Percentiles rank a stretch among this genome's conserved stretches.
Evolutionary conservation across 805 yeast species (phyloP).

Genomic region (Candida coleopterorum): DNA sequence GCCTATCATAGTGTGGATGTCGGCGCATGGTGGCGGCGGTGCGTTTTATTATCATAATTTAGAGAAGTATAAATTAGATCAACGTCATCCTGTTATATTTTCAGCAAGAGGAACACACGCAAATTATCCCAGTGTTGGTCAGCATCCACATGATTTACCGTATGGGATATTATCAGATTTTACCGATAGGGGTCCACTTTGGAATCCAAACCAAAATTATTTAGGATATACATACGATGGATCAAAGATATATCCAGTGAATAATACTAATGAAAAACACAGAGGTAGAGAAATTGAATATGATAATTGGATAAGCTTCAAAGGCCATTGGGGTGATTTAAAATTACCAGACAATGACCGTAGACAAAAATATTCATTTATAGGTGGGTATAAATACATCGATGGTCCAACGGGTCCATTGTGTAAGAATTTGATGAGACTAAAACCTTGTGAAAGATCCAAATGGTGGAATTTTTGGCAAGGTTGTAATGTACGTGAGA

Average conservation of each 20-base stretch:
- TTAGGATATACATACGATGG: slow-evolving; percentile 81
- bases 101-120: slow-evolving; percentile 97
- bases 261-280: slow-evolving; percentile 38
- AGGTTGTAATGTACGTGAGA: slow-evolving; percentile 73
- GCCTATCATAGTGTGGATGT: slow-evolving; percentile 90
- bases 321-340: slow-evolving; percentile 91
- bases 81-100: slow-evolving; percentile 66
- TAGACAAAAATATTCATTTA: slow-evolving; percentile 81
- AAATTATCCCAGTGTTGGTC: slow-evolving; percentile 92
- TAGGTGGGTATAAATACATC: slow-evolving; percentile 79
- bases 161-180: slow-evolving; percentile 86
- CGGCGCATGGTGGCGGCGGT: slow-evolving; percentile 97
- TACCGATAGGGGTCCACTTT: slow-evolving; percentile 90
- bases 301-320: slow-evolving; percentile 74
- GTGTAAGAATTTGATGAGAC: slow-evolving; percentile 65
- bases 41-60: slow-evolving; percentile 76
- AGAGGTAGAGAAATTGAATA: slow-evolving; percentile 49
- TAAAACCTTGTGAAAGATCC: slow-evolving; percentile 71
- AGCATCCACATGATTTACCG: slow-evolving; percentile 93
- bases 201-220: slow-evolving; percentile 88
- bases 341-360: slow-evolving; percentile 62
- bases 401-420: slow-evolving; percentile 94
- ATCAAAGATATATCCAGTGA: slow-evolving; percentile 36
- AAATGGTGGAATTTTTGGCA: slow-evolving; percentile 93
- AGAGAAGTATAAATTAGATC: slow-evolving; percentile 51